A percentile compares a stretch with the other conserved stretches of the same genome.
Conservation (phyloP, 1,139 yeast genomes). For the Trichomonascaceae sp. region DNA sequence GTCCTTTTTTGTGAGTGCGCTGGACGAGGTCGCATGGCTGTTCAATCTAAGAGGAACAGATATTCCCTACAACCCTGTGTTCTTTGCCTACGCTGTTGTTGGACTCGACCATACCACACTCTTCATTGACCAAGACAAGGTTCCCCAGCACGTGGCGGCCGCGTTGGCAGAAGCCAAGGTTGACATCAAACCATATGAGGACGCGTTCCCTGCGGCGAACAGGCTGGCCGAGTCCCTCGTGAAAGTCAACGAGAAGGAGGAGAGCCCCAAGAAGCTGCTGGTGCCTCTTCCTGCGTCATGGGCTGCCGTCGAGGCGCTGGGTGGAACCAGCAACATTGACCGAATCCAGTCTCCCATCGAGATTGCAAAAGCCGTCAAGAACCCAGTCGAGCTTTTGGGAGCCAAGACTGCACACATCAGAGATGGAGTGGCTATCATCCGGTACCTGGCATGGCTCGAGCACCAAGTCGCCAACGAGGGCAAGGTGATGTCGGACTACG, state of each 20-base stretch:
- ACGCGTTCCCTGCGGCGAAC: conserved; percentile 23
- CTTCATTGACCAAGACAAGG: conserved; percentile 59
- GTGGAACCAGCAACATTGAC: conserved; percentile 31
- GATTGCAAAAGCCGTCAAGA: conserved; percentile 67
- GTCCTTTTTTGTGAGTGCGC: conserved; percentile 49
- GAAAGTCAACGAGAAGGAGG: conserved; percentile 6
- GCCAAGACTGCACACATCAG: conserved; percentile 68
- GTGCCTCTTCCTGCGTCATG: conserved; percentile 63
- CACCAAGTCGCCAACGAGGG: conserved; percentile 38
- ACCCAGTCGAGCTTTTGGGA: conserved; percentile 57
- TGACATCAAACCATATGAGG: conserved; percentile 23
- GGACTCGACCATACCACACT: conserved; percentile 43
- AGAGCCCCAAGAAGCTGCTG: conserved; percentile 30
- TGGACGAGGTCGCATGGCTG: conserved; percentile 91
- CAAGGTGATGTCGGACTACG: conserved; percentile 59
- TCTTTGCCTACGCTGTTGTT: conserved; percentile 64
- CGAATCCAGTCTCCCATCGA: conserved; percentile 48
- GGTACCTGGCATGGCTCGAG: conserved; percentile 83
- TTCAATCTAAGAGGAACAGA: conserved; percentile 78
- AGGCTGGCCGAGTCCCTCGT: conserved; percentile 26
- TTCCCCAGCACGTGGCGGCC: conserved; percentile 31
- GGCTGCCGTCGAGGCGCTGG: conserved; percentile 55
- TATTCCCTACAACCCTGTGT: conserved; percentile 83
- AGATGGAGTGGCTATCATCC: conserved; percentile 74
- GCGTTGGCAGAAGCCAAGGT: conserved; percentile 19